These are phyloP conservation scores for Cercophora samala DNA, from an alignment of 495 filamentous ascomycete genomes.

Conservation along the genomic window DNA sequence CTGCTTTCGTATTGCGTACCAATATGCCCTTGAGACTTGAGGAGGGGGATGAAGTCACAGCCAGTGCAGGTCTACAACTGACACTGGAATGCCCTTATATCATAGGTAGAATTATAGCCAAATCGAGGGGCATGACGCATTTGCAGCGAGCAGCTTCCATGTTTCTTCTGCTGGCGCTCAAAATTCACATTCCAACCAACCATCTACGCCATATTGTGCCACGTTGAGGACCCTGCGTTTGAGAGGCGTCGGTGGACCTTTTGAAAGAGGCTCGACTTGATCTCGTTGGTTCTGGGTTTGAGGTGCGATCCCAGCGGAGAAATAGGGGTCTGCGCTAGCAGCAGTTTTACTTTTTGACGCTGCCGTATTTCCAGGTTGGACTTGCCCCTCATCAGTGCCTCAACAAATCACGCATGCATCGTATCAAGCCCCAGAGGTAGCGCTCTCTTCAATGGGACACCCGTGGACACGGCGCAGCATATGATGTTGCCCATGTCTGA, in stretches of 20 bases:
- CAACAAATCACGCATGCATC: not conserved
- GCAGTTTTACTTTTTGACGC: not conserved
- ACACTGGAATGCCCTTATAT: not conserved
- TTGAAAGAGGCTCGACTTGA: not conserved
- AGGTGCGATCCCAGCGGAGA: not conserved
- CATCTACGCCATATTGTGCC: conserved; percentile 13
- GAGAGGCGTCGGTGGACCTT: not conserved
- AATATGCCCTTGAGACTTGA: not conserved
- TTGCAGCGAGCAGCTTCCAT: not conserved
- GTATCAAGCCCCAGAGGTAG: not conserved
- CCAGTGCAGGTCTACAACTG: not conserved
- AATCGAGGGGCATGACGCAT: conserved; percentile 4
- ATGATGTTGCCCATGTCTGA: not conserved
- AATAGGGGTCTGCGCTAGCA: not conserved
- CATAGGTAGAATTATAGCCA: not conserved
- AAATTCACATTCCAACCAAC: conserved; percentile 9
- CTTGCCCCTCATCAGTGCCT: not conserved
- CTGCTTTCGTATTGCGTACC: not conserved
- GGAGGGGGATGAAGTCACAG: not conserved
- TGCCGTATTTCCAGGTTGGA: not conserved
- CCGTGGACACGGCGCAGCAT: no score
- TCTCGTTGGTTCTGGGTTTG: not conserved
- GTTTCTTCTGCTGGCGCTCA: not conserved
- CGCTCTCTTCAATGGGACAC: not conserved
- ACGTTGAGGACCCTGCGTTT: conserved; percentile 13